These are phyloP conservation scores for Russula abietina DNA, from an alignment of 768 basidiomycete genomes.

Conservation along the genomic window DNA sequence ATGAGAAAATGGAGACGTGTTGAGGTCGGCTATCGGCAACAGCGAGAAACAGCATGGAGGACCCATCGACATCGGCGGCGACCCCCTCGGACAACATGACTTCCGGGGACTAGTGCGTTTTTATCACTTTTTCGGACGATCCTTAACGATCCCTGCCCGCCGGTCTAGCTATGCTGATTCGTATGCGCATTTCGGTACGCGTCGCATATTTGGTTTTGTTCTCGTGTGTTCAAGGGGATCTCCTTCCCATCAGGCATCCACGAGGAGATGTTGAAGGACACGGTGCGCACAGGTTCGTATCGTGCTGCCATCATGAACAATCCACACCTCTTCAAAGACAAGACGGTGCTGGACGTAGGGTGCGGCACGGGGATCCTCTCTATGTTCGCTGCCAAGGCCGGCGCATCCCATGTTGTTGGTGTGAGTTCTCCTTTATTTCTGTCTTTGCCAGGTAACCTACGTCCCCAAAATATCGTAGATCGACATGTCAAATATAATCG, in stretches of 20 bases:
- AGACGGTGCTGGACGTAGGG: conserved; percentile 95
- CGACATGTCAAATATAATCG: conserved; percentile 99
- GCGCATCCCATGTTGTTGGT: conserved; percentile 89
- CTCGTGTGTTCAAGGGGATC: neutral
- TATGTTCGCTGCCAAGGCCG: conserved; percentile 97
- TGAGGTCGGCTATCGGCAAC: neutral
- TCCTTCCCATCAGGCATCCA: conserved; percentile 67
- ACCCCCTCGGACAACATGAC: conserved; percentile 47
- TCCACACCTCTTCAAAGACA: conserved; percentile 90
- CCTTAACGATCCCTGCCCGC: neutral
- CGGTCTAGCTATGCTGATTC: conserved; percentile 82
- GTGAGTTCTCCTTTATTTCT: conserved; percentile 40
- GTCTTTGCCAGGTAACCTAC: neutral
- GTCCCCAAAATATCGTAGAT: conserved; percentile 47
- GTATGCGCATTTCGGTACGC: conserved; percentile 87
- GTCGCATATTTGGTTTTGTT: conserved; percentile 2
- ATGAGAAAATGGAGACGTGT: neutral
- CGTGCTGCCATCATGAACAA: conserved; percentile 93
- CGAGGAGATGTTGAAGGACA: conserved; percentile 99
- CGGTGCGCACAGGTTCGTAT: conserved; percentile 92
- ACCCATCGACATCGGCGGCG: conserved; percentile 11
- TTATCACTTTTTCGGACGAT: conserved; percentile 23
- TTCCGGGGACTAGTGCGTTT: conserved; percentile 77
- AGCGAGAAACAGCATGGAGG: conserved; percentile 12
- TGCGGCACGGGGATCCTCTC: conserved; percentile 97